phyloP scores from a whole-genome alignment of 371 early-diverging fungal genomes.

The Mortierella polycephala region DNA sequence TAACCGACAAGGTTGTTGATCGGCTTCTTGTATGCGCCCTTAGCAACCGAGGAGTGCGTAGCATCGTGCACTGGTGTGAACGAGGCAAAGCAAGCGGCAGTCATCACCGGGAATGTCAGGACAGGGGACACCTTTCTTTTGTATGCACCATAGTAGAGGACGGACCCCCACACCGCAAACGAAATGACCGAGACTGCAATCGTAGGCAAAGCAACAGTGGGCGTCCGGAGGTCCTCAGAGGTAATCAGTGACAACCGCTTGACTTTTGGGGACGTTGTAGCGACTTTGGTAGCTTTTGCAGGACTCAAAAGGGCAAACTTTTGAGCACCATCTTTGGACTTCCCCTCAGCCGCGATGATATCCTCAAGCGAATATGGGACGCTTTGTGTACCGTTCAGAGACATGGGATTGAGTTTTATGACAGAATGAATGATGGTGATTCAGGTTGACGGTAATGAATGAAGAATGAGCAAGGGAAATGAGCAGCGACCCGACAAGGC shows the following conservation, averaged over 20 bases:
- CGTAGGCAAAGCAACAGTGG: constrained; percentile 39
- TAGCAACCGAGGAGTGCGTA: constrained; percentile 45
- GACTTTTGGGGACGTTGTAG: constrained; percentile 8
- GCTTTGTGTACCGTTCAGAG: no score
- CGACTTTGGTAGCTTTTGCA: no score
- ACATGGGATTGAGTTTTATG: no score
- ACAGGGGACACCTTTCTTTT: constrained; percentile 34
- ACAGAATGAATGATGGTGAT: no score
- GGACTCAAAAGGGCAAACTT: no score
- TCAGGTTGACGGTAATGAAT: no score
- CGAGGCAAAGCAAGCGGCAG: constrained; percentile 41
- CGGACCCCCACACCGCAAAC: constrained; percentile 27
- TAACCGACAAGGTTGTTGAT: constrained; percentile 45
- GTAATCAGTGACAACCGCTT: constrained; percentile 46
- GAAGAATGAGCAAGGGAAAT: no score
- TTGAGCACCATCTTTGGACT: no score
- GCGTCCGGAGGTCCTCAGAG: constrained; percentile 48
- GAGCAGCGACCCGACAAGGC: no score
- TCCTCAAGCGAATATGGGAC: no score
- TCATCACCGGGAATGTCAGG: constrained; percentile 41
- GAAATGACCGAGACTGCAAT: constrained; percentile 38
- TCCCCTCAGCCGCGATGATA: no score
- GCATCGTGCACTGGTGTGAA: constrained; percentile 53
- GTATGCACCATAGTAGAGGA: constrained; percentile 47
- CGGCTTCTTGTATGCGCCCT: constrained; percentile 31